Conservation (phyloP, 495 filamentous ascomycete species). For the Trichoderma reesei region DNA sequence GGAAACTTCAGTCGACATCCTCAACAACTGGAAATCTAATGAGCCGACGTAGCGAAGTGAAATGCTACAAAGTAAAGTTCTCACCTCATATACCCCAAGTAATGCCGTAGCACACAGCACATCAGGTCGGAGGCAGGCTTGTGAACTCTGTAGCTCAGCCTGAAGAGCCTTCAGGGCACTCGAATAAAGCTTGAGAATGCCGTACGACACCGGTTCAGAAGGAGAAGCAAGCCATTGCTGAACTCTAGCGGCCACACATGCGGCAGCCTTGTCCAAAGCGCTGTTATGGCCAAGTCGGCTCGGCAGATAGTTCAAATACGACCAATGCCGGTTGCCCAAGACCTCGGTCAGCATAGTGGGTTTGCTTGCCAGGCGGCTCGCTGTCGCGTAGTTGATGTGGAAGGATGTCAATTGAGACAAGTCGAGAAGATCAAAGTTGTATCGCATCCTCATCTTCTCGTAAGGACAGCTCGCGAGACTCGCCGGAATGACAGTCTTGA, state of each 20-base stretch:
- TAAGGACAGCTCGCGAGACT: background rate
- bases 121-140: background rate
- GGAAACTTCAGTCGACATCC: background rate
- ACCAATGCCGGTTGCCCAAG: background rate
- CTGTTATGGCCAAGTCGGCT: background rate
- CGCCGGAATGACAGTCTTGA: background rate
- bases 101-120: background rate
- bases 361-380: background rate
- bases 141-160: background rate
- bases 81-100: background rate
- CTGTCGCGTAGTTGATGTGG: background rate
- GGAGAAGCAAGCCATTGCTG: background rate
- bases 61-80: background rate
- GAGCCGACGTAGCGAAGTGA: background rate
- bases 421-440: slow-evolving; percentile 6
- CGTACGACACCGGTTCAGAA: background rate
- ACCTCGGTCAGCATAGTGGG: background rate
- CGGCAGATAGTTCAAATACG: slow-evolving; percentile 1
- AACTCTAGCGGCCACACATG: slow-evolving; percentile 2
- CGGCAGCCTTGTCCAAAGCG: background rate
- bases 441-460: background rate
- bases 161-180: background rate
- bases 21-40: background rate
- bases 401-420: background rate
- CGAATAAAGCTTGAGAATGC: background rate